Base-by-base conservation (phyloP, 768 basidiomycete genomes). In the Russula vinacea region DNA sequence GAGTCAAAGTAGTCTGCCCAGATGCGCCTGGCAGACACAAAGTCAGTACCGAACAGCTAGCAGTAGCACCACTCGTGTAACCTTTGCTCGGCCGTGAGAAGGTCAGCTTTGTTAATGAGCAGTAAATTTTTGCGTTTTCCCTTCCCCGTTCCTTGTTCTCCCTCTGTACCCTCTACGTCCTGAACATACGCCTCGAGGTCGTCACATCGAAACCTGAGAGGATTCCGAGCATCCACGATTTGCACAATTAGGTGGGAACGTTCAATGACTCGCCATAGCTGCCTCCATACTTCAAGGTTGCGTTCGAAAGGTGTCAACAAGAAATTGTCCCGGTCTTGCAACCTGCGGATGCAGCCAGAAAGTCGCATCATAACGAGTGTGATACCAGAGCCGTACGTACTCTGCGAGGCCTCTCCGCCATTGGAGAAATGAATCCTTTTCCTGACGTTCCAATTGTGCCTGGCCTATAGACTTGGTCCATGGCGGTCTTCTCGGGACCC, bases 261-360 rank as follows among this genome's bases (percentile, higher is more conserved):
- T 76, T 99, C 97, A 10, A 97, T 77, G 1, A 98, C 97, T 57
- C 97, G 83, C 97, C 97, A 99, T 9, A 99, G 82, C 71, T 99
- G 97, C 49, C 97, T 81, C 96, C 97, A 98, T 14, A 99, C 97
- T 79, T 98, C 95, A 37, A 99, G 77, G 72, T 98, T 99, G 55
- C 94, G 89, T 73, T 99, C 97, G 71, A 97, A 99, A 5, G 94
- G 96, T 0, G 95, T 96, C 1, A 98, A 79, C n/a, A 98, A 82
- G 33, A 98, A 84, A 45, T 85, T 83, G 61, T 96, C 89, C 65
- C 83, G 80, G 70, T 97, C 94, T 72, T 96, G 93, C 14, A 98
- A 78, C 62, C 94, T 97, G 45, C 6, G 39, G 16, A 19, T 22
- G 26, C 14, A 19, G 19, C 44, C 22, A 42, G 16, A 13, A 33